Conservation (phyloP, 371 early-diverging fungal genomes). For the Mortierella sp. region DNA sequence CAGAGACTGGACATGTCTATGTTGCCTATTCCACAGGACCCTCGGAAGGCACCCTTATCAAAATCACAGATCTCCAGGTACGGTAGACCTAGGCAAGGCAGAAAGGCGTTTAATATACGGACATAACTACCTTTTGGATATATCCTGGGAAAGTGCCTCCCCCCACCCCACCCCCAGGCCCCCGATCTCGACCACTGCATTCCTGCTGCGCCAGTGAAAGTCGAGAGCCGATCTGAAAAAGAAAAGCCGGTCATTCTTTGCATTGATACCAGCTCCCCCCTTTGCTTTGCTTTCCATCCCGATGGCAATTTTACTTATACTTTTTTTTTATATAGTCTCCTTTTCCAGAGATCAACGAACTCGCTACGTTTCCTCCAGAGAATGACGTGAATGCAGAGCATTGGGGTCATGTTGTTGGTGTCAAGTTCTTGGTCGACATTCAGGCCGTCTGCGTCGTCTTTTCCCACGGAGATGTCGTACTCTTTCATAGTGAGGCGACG, state of each 20-base stretch:
- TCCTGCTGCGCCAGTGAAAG: too few species aligned
- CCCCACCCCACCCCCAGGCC: slow-evolving; percentile 13
- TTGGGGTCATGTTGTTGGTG: slow-evolving; percentile 58
- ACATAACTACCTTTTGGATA: slow-evolving; percentile 26
- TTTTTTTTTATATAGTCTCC: slow-evolving; percentile 29
- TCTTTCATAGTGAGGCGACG: slow-evolving; percentile 66
- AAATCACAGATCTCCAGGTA: slow-evolving; percentile 43
- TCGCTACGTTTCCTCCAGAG: slow-evolving; percentile 49
- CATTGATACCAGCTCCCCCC: not conserved
- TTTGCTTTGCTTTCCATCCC: slow-evolving; percentile 12
- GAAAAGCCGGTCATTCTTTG: too few species aligned
- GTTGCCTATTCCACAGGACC: slow-evolving; percentile 58
- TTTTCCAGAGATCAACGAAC: slow-evolving; percentile 44
- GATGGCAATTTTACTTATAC: not conserved
- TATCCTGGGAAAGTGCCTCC: slow-evolving; percentile 11
- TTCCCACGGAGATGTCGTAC: slow-evolving; percentile 74
- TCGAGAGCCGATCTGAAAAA: too few species aligned
- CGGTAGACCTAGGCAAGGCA: not conserved
- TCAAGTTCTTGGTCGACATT: slow-evolving; percentile 71
- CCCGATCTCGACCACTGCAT: slow-evolving; percentile 40
- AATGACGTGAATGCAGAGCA: slow-evolving; percentile 42
- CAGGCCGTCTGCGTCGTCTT: slow-evolving; percentile 75
- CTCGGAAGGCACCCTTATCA: slow-evolving; percentile 36
- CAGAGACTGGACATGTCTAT: slow-evolving; percentile 61
- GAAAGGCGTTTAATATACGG: not conserved